Base-by-base conservation (phyloP, 495 filamentous ascomycete genomes). In the Elaphomyces granulatus region DNA sequence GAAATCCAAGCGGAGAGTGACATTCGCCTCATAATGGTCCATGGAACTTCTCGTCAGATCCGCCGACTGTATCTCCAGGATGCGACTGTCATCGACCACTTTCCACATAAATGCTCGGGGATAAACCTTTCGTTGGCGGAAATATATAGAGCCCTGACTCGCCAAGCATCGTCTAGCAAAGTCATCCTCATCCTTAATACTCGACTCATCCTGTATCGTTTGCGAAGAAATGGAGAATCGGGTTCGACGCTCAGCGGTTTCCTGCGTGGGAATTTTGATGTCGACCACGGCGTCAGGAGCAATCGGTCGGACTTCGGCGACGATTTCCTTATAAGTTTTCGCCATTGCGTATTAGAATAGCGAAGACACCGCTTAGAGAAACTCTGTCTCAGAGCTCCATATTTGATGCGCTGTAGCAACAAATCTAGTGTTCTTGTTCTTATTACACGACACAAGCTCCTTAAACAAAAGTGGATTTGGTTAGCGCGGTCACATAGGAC, bases 51-150 rank as follows among this genome's bases (percentile, higher is more conserved):
- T 88, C 26, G 72, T 78, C 42, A 95, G 58, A 59, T 96, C 90
- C 49, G 80, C 75, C 23, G 77, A 77, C 56, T 83, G 80, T 38
- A 98, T 67, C 54, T 87, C 84, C 38, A 98, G 67, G 34, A 87
- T 68, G 48, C 74, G 82, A 50, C 77, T 76, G 49, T 80, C 77
- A 52, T 92, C 79, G 44, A 95, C 60, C 15, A 98, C 69, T 39
- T 90, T 69, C 88, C 92, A 98, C 16, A 94, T 68, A 48, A 96
- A 87, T 51, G 71, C 80, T 47, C 83, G 75, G 34, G 90, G 92
- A 41, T 80, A 82, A 39, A 65, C 61, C 42, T 75, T 73, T 47
- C 77, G 68, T 50, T 74, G 74, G 39, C 88, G 74, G 59, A 93
- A 84, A 68, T 84, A 92, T 31, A 96, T 72, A 1, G 83, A 81